These are phyloP conservation scores for Sordariomycetes sp. DNA, from an alignment of 2,329 filamentous ascomycete genomes.

Conservation along the genomic window DNA sequence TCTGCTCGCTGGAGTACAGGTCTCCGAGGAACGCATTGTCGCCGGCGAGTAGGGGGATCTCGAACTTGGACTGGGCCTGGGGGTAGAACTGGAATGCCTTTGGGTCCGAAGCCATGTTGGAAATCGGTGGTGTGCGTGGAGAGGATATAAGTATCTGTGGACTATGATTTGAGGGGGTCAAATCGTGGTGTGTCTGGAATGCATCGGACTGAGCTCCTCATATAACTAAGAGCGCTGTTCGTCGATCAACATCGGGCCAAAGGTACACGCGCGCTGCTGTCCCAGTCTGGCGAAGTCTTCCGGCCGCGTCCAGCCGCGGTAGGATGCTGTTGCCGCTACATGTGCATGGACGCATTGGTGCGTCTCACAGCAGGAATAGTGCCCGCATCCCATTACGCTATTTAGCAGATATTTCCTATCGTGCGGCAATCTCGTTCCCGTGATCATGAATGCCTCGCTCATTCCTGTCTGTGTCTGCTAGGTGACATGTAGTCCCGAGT, in stretches of 20 bases:
- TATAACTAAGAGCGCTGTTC: not conserved
- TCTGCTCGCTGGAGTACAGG: constrained; percentile 41
- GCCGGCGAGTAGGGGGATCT: constrained; percentile 55
- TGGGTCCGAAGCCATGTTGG: not conserved
- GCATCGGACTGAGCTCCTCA: not conserved
- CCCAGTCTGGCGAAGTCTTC: not conserved
- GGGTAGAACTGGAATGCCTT: constrained; percentile 36
- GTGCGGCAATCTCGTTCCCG: not conserved
- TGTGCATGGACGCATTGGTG: not conserved
- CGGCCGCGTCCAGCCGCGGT: not conserved
- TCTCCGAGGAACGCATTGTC: constrained; percentile 60
- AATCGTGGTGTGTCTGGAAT: not conserved
- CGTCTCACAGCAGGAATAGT: not conserved
- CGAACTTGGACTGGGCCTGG: constrained; percentile 47
- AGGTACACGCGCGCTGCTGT: not conserved
- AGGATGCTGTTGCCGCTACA: not conserved
- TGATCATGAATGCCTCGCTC: not conserved
- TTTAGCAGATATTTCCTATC: not conserved
- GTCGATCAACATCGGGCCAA: not conserved
- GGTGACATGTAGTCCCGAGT: not conserved
- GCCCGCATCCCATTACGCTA: not conserved
- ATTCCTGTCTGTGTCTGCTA: not conserved
- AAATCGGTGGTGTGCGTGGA: not conserved
- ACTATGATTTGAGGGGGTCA: not conserved
- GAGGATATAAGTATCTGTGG: not conserved